These are phyloP conservation scores for Geum urbanum DNA, from an alignment of 306 rosid species.

Conservation along the genomic window DNA sequence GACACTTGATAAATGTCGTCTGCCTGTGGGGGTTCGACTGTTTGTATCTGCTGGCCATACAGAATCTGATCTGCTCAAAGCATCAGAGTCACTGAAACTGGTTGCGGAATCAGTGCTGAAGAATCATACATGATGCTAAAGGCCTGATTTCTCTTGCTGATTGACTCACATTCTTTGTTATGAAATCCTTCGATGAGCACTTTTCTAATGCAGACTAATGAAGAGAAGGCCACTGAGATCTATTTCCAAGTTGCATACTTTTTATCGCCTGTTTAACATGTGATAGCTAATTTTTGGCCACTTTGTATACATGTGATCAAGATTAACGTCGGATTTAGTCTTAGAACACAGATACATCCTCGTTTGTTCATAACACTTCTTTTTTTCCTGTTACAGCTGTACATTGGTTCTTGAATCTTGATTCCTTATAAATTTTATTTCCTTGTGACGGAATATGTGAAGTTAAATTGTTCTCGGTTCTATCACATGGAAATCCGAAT, in stretches of 20 bases:
- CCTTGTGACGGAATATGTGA: neutral
- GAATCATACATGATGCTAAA: conserved; percentile 33
- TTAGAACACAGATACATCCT: conserved; percentile 1
- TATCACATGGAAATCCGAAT: neutral
- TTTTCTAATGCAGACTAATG: conserved; percentile 16
- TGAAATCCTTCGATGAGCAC: conserved; percentile 13
- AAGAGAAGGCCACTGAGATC: conserved; percentile 9
- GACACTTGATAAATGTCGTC: conserved; percentile 66
- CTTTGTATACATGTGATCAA: conserved; percentile 3
- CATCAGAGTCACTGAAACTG: conserved; percentile 63
- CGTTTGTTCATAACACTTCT: neutral
- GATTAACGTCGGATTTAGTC: conserved; percentile 2
- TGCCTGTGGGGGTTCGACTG: conserved; percentile 77
- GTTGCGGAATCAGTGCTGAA: conserved; percentile 59
- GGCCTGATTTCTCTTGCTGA: neutral
- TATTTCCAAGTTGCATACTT: neutral
- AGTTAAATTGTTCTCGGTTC: neutral
- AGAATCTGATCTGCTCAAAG: conserved; percentile 70
- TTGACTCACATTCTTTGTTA: neutral
- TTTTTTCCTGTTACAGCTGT: neutral
- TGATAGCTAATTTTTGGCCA: neutral
- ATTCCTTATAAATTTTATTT: neutral
- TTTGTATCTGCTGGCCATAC: conserved; percentile 82
- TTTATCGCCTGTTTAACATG: conserved; percentile 12
- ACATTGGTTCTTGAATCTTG: conserved; percentile 5